Evolutionary conservation across 2,329 filamentous ascomycete species (phyloP), one percentile per base, ranked within the genome.

Genomic region (Penicillium sp.): DNA sequence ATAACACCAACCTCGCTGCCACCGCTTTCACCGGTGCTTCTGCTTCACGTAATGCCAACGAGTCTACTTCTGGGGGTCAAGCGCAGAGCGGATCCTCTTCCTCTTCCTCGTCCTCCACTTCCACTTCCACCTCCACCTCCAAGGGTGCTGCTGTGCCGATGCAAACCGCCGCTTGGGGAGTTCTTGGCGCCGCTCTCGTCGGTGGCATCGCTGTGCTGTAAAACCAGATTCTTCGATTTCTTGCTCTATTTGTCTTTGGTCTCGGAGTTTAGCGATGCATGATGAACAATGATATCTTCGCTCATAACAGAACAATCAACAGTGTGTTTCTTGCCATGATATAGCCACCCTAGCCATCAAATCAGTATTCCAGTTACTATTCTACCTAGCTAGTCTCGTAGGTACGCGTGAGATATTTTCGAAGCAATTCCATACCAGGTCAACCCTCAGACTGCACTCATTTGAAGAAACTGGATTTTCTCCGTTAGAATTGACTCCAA

Each of bases 1-100:
- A 85, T 63, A 81, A 79, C 62, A 84, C 80, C 10, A 83, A 81
- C 35, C 77, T 90, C 44, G 77, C 76, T 5, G 78, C 81, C 8
- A 71, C 70, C 17, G 64, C 75, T 38, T 78, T 82, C 51, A 67
- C 73, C 8, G 75, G 74, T 5, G 67, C 64, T 9, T 69, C 70
- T 35, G 73, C 71, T 5, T 44, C 64, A 42, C 70, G 72, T 35
- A 79, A 79, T 57, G 80, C 81, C 39, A 82, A 82, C 49, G 73
- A 73, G 58, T 74, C 75, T 8, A 75, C 72, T 19, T 41, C 69
- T 2, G 67, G 73, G 7, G 75, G 74, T 1, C 49, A 66, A 21
- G 61, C 73, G 0, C 73, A 76, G 52, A 61, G 66, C 29, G 66
- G 65, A 7, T 50, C 38, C 12, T 48, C 45, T 4, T 23, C 44